These are phyloP conservation scores for Vachellia pachyceras DNA, from an alignment of 306 rosid genomes.

Conservation along the genomic window DNA sequence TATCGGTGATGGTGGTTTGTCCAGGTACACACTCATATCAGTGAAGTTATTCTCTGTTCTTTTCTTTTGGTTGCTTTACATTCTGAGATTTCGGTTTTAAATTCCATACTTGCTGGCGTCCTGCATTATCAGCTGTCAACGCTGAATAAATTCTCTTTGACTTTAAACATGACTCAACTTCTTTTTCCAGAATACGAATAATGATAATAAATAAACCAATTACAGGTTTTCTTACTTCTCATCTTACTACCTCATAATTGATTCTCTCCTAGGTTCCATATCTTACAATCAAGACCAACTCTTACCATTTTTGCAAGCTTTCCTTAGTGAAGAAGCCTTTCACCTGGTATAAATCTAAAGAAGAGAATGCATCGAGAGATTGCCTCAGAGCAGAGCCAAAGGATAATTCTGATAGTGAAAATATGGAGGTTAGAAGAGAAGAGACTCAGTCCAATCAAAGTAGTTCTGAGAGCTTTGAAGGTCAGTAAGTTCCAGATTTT, in stretches of 20 bases:
- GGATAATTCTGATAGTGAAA: conserved; percentile 40
- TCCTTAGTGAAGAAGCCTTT: conserved; percentile 64
- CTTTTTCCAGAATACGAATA: background rate
- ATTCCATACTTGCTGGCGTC: background rate
- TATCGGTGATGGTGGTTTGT: conserved; percentile 65
- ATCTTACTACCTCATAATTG: background rate
- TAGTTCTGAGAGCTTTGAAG: background rate
- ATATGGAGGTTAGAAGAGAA: conserved; percentile 9
- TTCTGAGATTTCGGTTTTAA: background rate
- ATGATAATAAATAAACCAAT: background rate
- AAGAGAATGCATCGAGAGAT: conserved; percentile 30
- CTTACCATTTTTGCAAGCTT: conserved; percentile 93
- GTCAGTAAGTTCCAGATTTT: background rate
- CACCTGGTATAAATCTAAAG: conserved; percentile 39
- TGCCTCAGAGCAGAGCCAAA: conserved; percentile 39
- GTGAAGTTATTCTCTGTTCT: background rate
- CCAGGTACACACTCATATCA: conserved; percentile 58
- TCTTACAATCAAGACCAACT: conserved; percentile 72
- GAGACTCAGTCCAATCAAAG: background rate
- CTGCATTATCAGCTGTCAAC: background rate
- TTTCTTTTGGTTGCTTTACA: background rate
- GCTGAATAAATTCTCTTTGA: background rate
- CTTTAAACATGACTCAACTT: background rate
- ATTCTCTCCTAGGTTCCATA: conserved; percentile 57
- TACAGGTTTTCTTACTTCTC: conserved; percentile 21